Percentiles rank a stretch among this genome's conserved stretches.
Evolutionary conservation across 2,329 filamentous ascomycete genomes (phyloP).

Genomic region (Chrysoporthe cubensis): DNA sequence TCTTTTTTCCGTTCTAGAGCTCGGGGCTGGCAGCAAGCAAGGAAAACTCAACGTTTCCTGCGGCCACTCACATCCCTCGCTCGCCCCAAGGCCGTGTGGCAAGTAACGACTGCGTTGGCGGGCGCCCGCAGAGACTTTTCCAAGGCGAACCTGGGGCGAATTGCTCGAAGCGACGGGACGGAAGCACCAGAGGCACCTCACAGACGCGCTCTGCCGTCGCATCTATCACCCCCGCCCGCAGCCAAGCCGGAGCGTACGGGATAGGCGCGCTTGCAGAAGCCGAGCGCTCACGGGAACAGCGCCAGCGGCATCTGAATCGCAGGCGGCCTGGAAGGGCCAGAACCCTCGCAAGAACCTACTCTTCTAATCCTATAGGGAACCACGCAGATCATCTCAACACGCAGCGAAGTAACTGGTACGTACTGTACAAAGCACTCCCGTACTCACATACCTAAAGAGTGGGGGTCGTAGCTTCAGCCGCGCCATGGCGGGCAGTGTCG

Average conservation of each 20-base stretch:
- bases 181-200: not conserved
- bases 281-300: not conserved
- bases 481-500: not conserved
- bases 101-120: not conserved
- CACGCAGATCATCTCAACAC: not conserved
- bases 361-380: not conserved
- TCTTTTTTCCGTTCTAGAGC: not conserved
- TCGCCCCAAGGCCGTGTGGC: not conserved
- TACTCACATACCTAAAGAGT: not conserved
- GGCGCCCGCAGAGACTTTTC: not conserved
- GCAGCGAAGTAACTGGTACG: not conserved
- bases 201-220: not conserved
- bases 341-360: not conserved
- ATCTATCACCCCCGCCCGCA: not conserved
- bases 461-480: constrained; percentile 9
- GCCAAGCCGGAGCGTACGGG: not conserved
- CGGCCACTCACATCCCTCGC: too few species aligned
- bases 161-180: not conserved
- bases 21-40: not conserved
- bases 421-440: not conserved
- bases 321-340: not conserved
- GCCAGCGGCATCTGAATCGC: not conserved
- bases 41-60: not conserved
- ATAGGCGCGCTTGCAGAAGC: not conserved
- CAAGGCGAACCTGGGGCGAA: not conserved